phyloP scores from a whole-genome alignment of 192 early-diverging fungal species.

The Rhizophagus clarus region DNA sequence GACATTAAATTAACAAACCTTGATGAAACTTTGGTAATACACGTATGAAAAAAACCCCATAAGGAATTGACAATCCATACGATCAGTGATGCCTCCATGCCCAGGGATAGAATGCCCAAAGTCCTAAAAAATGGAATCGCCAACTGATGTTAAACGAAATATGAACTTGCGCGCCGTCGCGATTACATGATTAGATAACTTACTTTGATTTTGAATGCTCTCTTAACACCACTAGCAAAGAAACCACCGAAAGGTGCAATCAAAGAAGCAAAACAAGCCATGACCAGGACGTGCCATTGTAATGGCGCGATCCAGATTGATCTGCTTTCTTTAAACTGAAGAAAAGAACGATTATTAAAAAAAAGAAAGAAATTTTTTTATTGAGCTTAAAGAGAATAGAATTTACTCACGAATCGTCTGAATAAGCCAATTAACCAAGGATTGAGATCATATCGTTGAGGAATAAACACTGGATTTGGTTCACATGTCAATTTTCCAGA shows the following conservation, averaged over 20 bases:
- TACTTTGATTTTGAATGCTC: slow-evolving; percentile 93
- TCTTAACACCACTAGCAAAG: slow-evolving; percentile 95
- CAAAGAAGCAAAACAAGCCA: slow-evolving; percentile 90
- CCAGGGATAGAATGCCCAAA: slow-evolving; percentile 97
- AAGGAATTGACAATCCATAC: slow-evolving; percentile 98
- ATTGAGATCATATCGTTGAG: slow-evolving; percentile 45
- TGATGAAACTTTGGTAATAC: slow-evolving; percentile 88
- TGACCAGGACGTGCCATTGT: slow-evolving; percentile 84
- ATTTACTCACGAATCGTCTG: slow-evolving; percentile 38
- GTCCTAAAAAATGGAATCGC: slow-evolving; percentile 48
- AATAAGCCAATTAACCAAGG: slow-evolving; percentile 46
- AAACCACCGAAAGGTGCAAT: slow-evolving; percentile 99
- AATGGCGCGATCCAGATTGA: slow-evolving; percentile 79
- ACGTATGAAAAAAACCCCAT: slow-evolving; percentile 94
- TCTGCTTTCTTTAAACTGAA: slow-evolving; percentile 38
- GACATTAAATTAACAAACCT: slow-evolving; percentile 44
- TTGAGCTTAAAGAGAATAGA: no score
- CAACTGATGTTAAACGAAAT: neutral
- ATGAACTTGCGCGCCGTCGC: neutral
- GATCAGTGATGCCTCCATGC: slow-evolving; percentile 95
- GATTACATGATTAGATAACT: neutral
- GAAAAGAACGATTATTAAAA: neutral
- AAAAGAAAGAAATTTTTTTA: no score
- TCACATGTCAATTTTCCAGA: slow-evolving; percentile 52
- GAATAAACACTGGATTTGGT: slow-evolving; percentile 58